These are phyloP conservation scores for Sporothrix humicola DNA, from an alignment of 2,329 filamentous ascomycete genomes.

Conservation along the genomic window DNA sequence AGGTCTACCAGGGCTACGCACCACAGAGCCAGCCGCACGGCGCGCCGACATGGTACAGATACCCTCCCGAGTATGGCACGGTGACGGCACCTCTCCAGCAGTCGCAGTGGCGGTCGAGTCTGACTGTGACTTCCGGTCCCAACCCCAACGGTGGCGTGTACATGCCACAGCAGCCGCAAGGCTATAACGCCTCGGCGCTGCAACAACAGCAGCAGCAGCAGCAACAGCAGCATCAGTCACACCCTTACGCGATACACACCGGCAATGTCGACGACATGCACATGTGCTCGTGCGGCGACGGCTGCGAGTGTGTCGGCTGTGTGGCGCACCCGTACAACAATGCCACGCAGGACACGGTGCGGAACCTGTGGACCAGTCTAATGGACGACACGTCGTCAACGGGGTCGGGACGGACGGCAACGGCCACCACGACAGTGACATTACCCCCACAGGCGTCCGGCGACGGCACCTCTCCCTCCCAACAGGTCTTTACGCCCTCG, in stretches of 20 bases:
- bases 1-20: neutral
- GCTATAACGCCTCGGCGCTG: neutral
- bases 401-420: neutral
- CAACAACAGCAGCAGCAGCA: neutral
- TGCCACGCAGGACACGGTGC: slow-evolving; percentile 38
- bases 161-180: neutral
- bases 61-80: slow-evolving; percentile 38
- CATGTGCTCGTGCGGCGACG: slow-evolving; percentile 40
- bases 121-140: slow-evolving; percentile 28
- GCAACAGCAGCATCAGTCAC: neutral
- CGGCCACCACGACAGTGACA: neutral
- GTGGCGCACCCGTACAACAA: slow-evolving; percentile 40
- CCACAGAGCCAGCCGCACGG: slow-evolving; percentile 22
- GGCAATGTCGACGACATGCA: slow-evolving; percentile 32
- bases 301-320: slow-evolving; percentile 40
- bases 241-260: neutral
- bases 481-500: slow-evolving; percentile 54
- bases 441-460: neutral
- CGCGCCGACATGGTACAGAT: slow-evolving; percentile 35
- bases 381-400: slow-evolving; percentile 33
- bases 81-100: slow-evolving; percentile 38
- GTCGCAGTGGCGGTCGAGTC: slow-evolving; percentile 37
- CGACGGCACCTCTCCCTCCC: slow-evolving; percentile 40
- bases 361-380: slow-evolving; percentile 36
- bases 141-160: neutral